Evolutionary conservation across 805 yeast genomes (phyloP).

Genomic region (Myxozyma lipomycoides): DNA sequence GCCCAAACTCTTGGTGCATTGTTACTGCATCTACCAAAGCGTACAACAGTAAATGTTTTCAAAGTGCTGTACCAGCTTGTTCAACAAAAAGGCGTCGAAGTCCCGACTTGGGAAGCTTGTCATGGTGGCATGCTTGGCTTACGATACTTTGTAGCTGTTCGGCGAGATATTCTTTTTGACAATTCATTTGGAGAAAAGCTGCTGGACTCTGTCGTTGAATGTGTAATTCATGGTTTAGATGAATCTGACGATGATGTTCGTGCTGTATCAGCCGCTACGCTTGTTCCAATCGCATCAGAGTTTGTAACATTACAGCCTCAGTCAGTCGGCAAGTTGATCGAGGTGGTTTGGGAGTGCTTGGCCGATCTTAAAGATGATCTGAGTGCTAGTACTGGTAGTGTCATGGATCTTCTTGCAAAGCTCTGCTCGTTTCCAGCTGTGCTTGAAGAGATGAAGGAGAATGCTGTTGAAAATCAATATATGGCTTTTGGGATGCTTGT

Average conservation of each 20-base stretch:
- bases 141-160: conserved; percentile 83
- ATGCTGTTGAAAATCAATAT: conserved; percentile 48
- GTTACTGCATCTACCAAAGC: conserved; percentile 64
- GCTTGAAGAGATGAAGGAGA: conserved; percentile 61
- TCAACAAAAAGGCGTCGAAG: conserved; percentile 50
- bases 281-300: conserved; percentile 84
- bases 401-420: conserved; percentile 88
- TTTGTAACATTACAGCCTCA: conserved; percentile 62
- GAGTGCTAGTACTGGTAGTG: conserved; percentile 91
- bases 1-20: conserved; percentile 93
- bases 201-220: conserved; percentile 67
- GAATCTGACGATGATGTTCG: conserved; percentile 91
- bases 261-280: conserved; percentile 90
- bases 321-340: conserved; percentile 46
- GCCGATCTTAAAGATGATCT: conserved; percentile 84
- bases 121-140: conserved; percentile 97
- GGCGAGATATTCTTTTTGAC: conserved; percentile 68
- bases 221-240: conserved; percentile 79
- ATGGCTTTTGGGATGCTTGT: conserved; percentile 68
- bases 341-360: conserved; percentile 87
- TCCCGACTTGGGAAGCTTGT: conserved; percentile 90
- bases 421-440: conserved; percentile 80
- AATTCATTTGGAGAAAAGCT: conserved; percentile 45
- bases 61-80: conserved; percentile 63
- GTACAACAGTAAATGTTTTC: conserved; percentile 59